Conservation (phyloP, 192 early-diverging fungal genomes). For the Backusella circina region DNA sequence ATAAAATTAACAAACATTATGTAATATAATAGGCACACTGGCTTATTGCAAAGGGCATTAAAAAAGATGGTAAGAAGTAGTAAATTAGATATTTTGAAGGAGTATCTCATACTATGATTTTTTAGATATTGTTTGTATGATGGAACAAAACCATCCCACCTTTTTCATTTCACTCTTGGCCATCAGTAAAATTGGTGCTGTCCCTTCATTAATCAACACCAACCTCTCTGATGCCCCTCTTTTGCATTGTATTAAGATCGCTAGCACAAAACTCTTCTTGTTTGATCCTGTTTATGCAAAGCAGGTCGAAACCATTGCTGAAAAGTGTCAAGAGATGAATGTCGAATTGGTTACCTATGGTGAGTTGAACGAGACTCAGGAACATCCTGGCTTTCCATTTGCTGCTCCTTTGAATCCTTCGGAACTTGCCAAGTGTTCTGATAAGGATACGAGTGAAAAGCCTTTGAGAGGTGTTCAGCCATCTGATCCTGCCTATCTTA, state of each 20-base stretch:
- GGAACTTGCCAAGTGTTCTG: slow-evolving; percentile 27
- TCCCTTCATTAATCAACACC: slow-evolving; percentile 59
- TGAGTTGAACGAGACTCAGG: slow-evolving; percentile 18
- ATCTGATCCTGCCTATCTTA: slow-evolving; percentile 36
- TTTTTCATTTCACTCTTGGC: slow-evolving; percentile 54
- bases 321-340: slow-evolving; percentile 20
- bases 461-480: slow-evolving; percentile 14
- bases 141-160: slow-evolving; percentile 50
- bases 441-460: slow-evolving; percentile 21
- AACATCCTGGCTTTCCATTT: slow-evolving; percentile 12
- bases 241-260: slow-evolving; percentile 39
- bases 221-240: slow-evolving; percentile 43
- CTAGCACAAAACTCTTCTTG: slow-evolving; percentile 36
- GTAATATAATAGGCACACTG: slow-evolving; percentile 22
- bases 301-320: slow-evolving; percentile 21
- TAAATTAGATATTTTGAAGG: no score
- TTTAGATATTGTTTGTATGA: slow-evolving; percentile 51
- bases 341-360: slow-evolving; percentile 27
- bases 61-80: slow-evolving; percentile 22
- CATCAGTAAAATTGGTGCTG: slow-evolving; percentile 52
- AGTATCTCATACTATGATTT: no score
- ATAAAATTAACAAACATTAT: neutral
- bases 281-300: slow-evolving; percentile 39
- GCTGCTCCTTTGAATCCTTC: slow-evolving; percentile 26
- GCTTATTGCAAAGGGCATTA: slow-evolving; percentile 21